Percentiles rank a stretch among this genome's conserved stretches.
phyloP scores from a whole-genome alignment of 106 monocot genomes.

The Dioscorea dumetorum region DNA sequence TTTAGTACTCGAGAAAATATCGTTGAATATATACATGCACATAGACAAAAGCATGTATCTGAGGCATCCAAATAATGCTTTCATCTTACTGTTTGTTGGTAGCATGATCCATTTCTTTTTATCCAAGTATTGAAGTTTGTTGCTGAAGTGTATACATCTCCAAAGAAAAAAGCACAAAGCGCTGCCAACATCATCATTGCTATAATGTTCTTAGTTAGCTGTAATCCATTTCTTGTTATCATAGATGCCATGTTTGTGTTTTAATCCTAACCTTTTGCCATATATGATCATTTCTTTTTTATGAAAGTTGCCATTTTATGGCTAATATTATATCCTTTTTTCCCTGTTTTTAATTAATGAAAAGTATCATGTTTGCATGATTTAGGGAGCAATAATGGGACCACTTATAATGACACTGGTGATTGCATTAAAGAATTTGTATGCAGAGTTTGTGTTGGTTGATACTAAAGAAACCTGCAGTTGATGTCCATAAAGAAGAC shows the following conservation, averaged over 20 bases:
- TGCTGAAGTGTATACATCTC: no score
- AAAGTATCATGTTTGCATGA: background rate
- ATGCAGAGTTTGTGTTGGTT: slow-evolving; percentile 71
- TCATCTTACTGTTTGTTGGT: no score
- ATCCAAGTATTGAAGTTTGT: no score
- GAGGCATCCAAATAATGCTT: no score
- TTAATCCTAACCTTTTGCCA: background rate
- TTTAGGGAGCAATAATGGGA: slow-evolving; percentile 95
- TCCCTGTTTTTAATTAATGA: background rate
- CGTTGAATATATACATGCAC: no score
- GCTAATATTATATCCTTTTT: background rate
- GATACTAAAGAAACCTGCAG: slow-evolving; percentile 24
- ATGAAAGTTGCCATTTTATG: background rate
- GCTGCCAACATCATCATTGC: no score
- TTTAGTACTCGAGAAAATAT: no score
- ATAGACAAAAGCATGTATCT: no score
- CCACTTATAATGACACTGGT: slow-evolving; percentile 78
- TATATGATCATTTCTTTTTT: background rate
- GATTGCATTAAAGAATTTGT: slow-evolving; percentile 77
- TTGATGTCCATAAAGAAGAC: background rate
- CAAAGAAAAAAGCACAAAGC: no score
- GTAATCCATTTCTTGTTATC: no score
- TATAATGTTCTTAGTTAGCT: no score
- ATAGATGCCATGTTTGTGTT: background rate
- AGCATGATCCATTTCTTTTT: no score